Base-by-base conservation (phyloP, 306 rosid genomes). In the Geum urbanum region DNA sequence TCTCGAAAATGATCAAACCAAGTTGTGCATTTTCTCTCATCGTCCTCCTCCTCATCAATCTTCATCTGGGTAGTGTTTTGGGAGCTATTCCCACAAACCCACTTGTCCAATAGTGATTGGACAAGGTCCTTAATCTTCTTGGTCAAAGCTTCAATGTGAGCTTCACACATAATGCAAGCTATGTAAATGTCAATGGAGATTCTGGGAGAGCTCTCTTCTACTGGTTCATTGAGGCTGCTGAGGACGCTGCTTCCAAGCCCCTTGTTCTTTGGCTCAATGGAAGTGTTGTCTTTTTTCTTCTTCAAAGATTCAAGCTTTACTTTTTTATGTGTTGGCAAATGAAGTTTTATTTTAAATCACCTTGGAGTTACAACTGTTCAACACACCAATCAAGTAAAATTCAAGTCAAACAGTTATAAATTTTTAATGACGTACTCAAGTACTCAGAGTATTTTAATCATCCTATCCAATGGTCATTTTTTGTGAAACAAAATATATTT, bases 241-340 rank as follows among this genome's bases (percentile, higher is more conserved):
- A 73, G 43, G 85, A 86, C 20, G 86, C 91, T 54, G 78, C 40
- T 32, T 72, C 91, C 20, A 88, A 84, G 72, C 95, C 95, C 67
- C 73, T 89, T 66, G 74, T 89, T 73, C 80, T 89, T 41, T 89
- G 95, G 95, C 86, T 82, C 8, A 86, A 84, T 50, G 95, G 95
- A 86, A 91, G 95, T 88, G 32, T 8, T 51, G 55, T 24, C n/a
- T n/a, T n/a, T n/a, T n/a, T n/a, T n/a, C n/a, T 66, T 45, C 41
- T 44, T 5, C 15, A 13, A 32, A 32, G 63, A 24, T 58, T 35
- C 9, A 35, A 50, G n/a, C 43, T 8, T 43, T 58, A n/a, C n/a
- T n/a, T n/a, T n/a, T n/a, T n/a, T n/a, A n/a, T n/a, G n/a, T n/a
- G n/a, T n/a, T n/a, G n/a, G n/a, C n/a, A n/a, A n/a, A n/a, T n/a